Evolutionary conservation across 768 basidiomycete species (phyloP).

Genomic region (Pisolithus tinctorius): DNA sequence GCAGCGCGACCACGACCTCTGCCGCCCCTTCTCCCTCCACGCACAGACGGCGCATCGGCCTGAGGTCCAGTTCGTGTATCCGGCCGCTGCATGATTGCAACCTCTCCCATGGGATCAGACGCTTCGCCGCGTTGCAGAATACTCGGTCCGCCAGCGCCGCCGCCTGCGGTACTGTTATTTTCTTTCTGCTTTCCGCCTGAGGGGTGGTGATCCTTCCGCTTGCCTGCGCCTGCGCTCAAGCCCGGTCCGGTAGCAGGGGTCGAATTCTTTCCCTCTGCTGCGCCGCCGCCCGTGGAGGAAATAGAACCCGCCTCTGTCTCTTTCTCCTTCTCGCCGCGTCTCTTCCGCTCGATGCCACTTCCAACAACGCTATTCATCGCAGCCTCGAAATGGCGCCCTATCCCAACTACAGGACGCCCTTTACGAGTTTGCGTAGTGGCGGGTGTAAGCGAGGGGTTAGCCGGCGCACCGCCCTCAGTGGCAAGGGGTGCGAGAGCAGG

Average conservation of each 20-base stretch:
- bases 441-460: conserved; percentile 9
- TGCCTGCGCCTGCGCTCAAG: neutral
- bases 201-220: neutral
- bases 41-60: neutral
- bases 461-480: neutral
- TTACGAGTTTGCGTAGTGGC: conserved; percentile 28
- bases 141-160: conserved; percentile 6
- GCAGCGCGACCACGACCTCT: too few species aligned
- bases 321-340: conserved; percentile 23
- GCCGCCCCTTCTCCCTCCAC: neutral
- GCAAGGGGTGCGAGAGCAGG: neutral
- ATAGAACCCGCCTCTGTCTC: conserved; percentile 13
- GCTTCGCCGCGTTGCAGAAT: conserved; percentile 23
- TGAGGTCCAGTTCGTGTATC: neutral
- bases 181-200: conserved; percentile 12
- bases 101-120: conserved; percentile 2
- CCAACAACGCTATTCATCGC: conserved; percentile 55
- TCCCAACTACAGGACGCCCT: conserved; percentile 51
- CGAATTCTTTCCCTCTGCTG: neutral
- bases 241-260: neutral
- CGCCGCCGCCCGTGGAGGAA: neutral
- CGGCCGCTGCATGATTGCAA: conserved; percentile 1
- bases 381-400: conserved; percentile 66
- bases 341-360: conserved; percentile 27
- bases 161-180: neutral